These are phyloP conservation scores for Ophiocordyceps unilateralis DNA, from an alignment of 2,329 filamentous ascomycete species.

Conservation along the genomic window DNA sequence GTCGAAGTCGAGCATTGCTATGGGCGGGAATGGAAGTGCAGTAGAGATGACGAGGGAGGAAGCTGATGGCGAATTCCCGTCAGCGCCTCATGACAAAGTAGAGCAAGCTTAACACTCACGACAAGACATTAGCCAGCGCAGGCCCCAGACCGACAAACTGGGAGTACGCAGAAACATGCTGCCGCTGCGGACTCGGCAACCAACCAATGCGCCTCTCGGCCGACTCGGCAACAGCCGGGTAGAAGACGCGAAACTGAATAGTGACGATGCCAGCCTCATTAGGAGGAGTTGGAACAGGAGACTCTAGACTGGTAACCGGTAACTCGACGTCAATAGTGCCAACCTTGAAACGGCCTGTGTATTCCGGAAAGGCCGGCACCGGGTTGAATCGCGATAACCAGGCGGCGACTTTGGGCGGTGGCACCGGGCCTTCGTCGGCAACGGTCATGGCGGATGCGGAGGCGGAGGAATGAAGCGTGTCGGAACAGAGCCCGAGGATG, in stretches of 20 bases:
- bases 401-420: slow-evolving; percentile 22
- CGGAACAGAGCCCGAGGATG: not conserved
- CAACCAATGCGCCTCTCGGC: slow-evolving; percentile 48
- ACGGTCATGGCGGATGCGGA: not conserved
- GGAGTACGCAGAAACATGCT: slow-evolving; percentile 58
- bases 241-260: slow-evolving; percentile 67
- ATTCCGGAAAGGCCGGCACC: slow-evolving; percentile 55
- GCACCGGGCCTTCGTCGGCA: slow-evolving; percentile 1
- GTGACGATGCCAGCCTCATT: slow-evolving; percentile 46
- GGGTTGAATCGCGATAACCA: slow-evolving; percentile 44
- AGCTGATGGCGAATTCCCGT: slow-evolving; percentile 21
- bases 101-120: slow-evolving; percentile 19
- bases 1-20: slow-evolving; percentile 50
- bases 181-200: slow-evolving; percentile 61
- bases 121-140: slow-evolving; percentile 39
- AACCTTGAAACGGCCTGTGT: slow-evolving; percentile 62
- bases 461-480: not conserved
- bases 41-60: slow-evolving; percentile 53
- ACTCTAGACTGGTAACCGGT: slow-evolving; percentile 41
- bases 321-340: slow-evolving; percentile 71
- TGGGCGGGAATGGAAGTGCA: slow-evolving; percentile 56
- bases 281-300: slow-evolving; percentile 26
- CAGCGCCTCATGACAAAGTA: not conserved
- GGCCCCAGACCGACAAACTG: slow-evolving; percentile 54
- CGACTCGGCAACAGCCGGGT: slow-evolving; percentile 43